Evolutionary conservation across 2,329 filamentous ascomycete species (phyloP), one percentile per base, ranked within the genome.

Genomic region (Venturia oleaginea): DNA sequence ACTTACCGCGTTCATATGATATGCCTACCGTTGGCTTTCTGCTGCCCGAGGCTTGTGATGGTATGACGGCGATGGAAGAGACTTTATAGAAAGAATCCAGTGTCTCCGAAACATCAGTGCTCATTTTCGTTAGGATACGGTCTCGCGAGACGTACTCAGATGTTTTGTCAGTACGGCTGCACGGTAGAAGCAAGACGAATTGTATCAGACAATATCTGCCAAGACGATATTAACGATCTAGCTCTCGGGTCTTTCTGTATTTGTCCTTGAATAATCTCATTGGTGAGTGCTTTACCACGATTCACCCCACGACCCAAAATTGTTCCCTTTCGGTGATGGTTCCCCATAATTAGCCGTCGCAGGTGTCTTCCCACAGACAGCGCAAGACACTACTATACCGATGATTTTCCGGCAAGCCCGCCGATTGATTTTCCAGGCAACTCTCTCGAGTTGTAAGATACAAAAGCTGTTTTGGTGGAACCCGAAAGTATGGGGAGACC

Each of bases 41-140:
- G 24, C 51, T 34, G 51, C 30, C 30, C 51, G 51, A 57, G 51
- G 27, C 51, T 57, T 57, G 51, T 57, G 51, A 57, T 57, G 51
- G 27, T 32, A 34, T 34, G 51, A 57, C 24, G 51, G 34, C 2
- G 1, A 7, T 57, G 51, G 15, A n/a, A 34, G 51, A 11, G 11
- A 13, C 4, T 34, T 24, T 57, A 57, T 57, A 57, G 34, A 57
- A 34, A n/a, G 48, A 30, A 57, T 32, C 30, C 10, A 57, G 30
- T 32, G 11, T 19, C 51, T 57, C 22, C 24, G 19, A 30, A 11
- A n/a, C 4, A 4, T 1, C 22, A 4, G n/a, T 11, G 5, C 7
- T 5, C 42, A n/a, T 46, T 15, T 11, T 40, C 10, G 17, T 2
- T 6, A 7, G 34, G 13, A 17, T 40, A 15, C 11, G 38, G 17